Base-by-base conservation (phyloP, 805 yeast species). In the Pichia cabralensis region DNA sequence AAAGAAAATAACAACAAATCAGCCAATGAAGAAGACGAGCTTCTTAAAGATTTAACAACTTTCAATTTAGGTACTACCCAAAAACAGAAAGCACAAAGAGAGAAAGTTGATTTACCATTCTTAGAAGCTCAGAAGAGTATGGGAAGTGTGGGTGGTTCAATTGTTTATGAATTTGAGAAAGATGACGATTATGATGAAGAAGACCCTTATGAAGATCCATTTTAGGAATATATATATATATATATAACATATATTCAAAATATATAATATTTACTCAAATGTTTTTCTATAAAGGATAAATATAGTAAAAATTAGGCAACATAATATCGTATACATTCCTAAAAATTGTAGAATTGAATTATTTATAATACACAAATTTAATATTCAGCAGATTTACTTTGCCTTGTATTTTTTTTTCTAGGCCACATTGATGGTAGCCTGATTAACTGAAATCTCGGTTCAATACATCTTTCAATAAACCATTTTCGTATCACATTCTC, bases 111-210 rank as follows among this genome's bases (percentile, higher is more conserved):
- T 31, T 63, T 89, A 39, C 98, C 98, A n/a, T 89, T 66, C 55
- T 61, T 89, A 63, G 82, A 80, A 44, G 97, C 97, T 0, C 97
- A 89, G 50, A 65, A 71, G 38, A 61, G 64, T 13, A 56, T 67
- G 21, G 82, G 80, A 15, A 71, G 74, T 22, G 61, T 72, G 32
- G 95, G 95, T 35, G 96, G 97, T 14, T 96, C 98, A 1, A 88
- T 92, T 45, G 94, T 89, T 4, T 89, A 89, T 52, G 92, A 92
- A 52, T 92, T 77, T 53, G 97, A 92, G 49, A 84, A 88, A 52
- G 97, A 89, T 55, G 98, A 89, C 54, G 98, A 89, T 56, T 89
- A 88, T 52, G 98, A 89, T 51, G 98, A 89, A 55, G 97, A 92
- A 48, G 98, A 89, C 57, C 96, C 97, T 0, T 89, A 78, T 50